phyloP scores from a whole-genome alignment of 768 basidiomycete species.

The Exidia glandulosa region DNA sequence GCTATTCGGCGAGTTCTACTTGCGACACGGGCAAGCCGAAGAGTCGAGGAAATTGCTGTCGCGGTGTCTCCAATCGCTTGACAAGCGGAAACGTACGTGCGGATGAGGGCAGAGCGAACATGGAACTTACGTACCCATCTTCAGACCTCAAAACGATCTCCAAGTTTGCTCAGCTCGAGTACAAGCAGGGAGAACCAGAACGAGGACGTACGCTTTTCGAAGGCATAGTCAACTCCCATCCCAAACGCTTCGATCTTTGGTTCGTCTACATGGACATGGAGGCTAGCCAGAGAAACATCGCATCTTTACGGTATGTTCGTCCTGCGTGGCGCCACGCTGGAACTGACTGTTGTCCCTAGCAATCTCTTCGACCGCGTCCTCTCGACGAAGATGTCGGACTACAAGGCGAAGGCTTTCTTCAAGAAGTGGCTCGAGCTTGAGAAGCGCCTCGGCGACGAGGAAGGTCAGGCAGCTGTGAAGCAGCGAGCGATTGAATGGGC shows the following conservation, averaged over 20 bases:
- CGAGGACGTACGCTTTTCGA: conserved; percentile 94
- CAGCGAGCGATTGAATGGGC: conserved; percentile 89
- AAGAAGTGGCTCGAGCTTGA: conserved; percentile 96
- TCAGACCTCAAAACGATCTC: conserved; percentile 94
- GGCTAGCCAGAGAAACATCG: conserved; percentile 65
- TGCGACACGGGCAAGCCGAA: conserved; percentile 62
- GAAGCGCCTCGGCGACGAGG: conserved; percentile 74
- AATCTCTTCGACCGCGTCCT: conserved; percentile 82
- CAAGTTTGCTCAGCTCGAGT: conserved; percentile 90
- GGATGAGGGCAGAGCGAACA: too few species aligned
- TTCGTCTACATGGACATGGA: conserved; percentile 97
- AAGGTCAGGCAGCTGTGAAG: conserved; percentile 72
- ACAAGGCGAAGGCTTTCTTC: conserved; percentile 94
- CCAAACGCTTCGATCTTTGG: conserved; percentile 94
- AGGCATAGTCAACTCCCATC: conserved; percentile 90
- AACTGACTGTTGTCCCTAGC: conserved; percentile 26
- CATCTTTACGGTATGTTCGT: conserved; percentile 54
- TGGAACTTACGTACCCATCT: too few species aligned
- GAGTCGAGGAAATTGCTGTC: conserved; percentile 79
- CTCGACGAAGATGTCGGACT: conserved; percentile 77
- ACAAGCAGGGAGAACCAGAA: conserved; percentile 87
- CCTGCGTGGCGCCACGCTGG: not conserved
- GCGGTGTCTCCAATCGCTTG: conserved; percentile 78
- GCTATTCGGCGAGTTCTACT: conserved; percentile 70
- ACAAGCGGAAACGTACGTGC: conserved; percentile 86